These are phyloP conservation scores for Aspergillus nanangensis DNA, from an alignment of 495 filamentous ascomycete genomes.

Conservation along the genomic window DNA sequence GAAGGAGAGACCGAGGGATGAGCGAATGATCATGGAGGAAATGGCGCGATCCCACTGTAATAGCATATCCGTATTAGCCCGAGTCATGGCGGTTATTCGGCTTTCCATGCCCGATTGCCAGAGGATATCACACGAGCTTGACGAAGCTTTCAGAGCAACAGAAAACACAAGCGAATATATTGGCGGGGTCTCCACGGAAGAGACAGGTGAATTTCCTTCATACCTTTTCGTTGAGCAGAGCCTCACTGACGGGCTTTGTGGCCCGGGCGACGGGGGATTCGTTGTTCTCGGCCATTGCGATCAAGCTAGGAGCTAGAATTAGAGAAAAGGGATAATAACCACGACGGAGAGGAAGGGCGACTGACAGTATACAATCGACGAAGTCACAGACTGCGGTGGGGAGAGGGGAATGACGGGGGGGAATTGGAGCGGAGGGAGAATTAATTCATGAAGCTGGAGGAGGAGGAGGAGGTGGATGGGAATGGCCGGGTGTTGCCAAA, in stretches of 20 bases:
- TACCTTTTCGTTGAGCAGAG: conserved; percentile 95
- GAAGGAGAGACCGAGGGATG: conserved; percentile 87
- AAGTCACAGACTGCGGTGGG: conserved; percentile 2
- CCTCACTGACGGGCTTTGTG: conserved; percentile 83
- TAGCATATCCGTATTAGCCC: conserved; percentile 8
- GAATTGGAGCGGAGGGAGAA: conserved; percentile 18
- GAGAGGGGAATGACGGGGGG: conserved; percentile 7
- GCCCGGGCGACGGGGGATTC: conserved; percentile 47
- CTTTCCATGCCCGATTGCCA: too few species aligned
- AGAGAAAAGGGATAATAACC: neutral
- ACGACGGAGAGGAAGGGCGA: neutral
- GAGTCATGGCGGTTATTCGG: too few species aligned
- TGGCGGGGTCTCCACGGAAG: too few species aligned
- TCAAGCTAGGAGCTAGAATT: conserved; percentile 17
- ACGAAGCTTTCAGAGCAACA: too few species aligned
- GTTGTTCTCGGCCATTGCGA: conserved; percentile 54
- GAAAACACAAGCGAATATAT: too few species aligned
- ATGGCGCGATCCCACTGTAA: conserved; percentile 94
- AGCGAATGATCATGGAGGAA: conserved; percentile 93
- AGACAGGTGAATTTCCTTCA: conserved; percentile 4
- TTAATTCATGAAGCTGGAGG: conserved; percentile 15
- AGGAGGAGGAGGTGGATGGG: conserved; percentile 27
- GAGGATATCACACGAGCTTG: too few species aligned
- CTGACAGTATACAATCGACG: conserved; percentile 10
- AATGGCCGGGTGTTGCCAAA: conserved; percentile 28